These are phyloP conservation scores for Fusarium cicatricum DNA, from an alignment of 2,329 filamentous ascomycete species.

Conservation along the genomic window DNA sequence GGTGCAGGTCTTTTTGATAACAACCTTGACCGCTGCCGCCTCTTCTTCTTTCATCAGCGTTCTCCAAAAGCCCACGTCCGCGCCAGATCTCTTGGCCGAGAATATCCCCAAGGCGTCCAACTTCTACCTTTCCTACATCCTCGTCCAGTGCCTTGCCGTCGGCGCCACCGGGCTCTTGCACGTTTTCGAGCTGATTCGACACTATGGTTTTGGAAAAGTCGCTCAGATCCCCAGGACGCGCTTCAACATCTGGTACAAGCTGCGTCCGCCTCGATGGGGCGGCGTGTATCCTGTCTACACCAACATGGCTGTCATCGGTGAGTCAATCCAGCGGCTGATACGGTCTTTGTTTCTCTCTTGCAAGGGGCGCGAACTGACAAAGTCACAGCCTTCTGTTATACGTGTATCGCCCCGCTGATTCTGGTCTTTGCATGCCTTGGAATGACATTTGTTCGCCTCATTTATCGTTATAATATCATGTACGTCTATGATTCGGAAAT, in stretches of 20 bases:
- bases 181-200: conserved; percentile 66
- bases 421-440: conserved; percentile 83
- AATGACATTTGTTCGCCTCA: conserved; percentile 82
- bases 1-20: conserved; percentile 89
- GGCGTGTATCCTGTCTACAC: conserved; percentile 83
- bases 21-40: conserved; percentile 83
- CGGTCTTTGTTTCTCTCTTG: too few species aligned
- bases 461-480: conserved; percentile 90
- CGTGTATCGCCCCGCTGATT: conserved; percentile 85
- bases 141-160: conserved; percentile 87
- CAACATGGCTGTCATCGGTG: conserved; percentile 81
- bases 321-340: conserved; percentile 43
- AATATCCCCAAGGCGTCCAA: conserved; percentile 87
- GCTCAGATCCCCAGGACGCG: conserved; percentile 82
- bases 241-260: conserved; percentile 78
- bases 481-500: conserved; percentile 84
- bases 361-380: conserved; percentile 5
- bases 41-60: conserved; percentile 73
- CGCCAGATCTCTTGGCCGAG: conserved; percentile 71
- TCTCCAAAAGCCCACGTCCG: conserved; percentile 65
- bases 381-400: conserved; percentile 77
- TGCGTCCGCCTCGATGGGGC: conserved; percentile 83
- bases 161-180: conserved; percentile 80
- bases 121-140: conserved; percentile 93
- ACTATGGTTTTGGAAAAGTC: conserved; percentile 71